phyloP scores from a whole-genome alignment of 352 stramenopile genomes.

The Globisporangium acanthophoron region DNA sequence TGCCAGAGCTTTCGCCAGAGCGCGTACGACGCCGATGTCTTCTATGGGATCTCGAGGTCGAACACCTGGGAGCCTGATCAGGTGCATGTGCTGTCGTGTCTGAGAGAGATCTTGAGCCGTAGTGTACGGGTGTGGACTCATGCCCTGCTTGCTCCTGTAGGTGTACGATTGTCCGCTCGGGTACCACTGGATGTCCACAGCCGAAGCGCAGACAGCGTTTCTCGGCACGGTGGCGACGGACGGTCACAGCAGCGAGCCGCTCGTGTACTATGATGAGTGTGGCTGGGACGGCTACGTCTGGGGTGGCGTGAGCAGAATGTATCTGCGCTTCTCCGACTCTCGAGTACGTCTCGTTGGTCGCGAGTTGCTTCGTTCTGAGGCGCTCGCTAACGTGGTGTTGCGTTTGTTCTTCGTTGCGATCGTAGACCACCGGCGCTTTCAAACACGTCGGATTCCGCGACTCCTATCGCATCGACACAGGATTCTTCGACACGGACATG shows the following conservation, averaged over 20 bases:
- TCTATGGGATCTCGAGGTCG: slow-evolving; percentile 63
- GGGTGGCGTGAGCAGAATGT: slow-evolving; percentile 43
- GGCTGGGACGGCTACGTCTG: slow-evolving; percentile 79
- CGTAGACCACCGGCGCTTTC: slow-evolving; percentile 60
- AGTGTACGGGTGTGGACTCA: background rate
- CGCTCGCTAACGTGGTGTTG: background rate
- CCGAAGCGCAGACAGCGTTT: slow-evolving; percentile 47
- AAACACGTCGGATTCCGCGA: slow-evolving; percentile 81
- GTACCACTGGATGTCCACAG: slow-evolving; percentile 79
- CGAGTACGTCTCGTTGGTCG: slow-evolving; percentile 12
- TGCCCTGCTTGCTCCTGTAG: slow-evolving; percentile 3
- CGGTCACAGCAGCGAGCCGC: slow-evolving; percentile 21
- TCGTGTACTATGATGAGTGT: slow-evolving; percentile 83
- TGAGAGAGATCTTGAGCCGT: background rate
- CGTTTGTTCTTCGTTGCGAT: background rate
- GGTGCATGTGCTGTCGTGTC: slow-evolving; percentile 14
- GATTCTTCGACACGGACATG: slow-evolving; percentile 25
- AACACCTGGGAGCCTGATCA: slow-evolving; percentile 57
- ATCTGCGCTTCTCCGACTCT: slow-evolving; percentile 88
- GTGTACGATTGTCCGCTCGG: slow-evolving; percentile 85
- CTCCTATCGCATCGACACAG: slow-evolving; percentile 48
- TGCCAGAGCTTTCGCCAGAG: slow-evolving; percentile 72
- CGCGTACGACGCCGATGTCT: slow-evolving; percentile 41
- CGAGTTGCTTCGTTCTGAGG: background rate
- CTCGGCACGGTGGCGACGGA: slow-evolving; percentile 24